Evolutionary conservation across 177 flowering plant genomes (phyloP), one percentile per base, ranked within the genome.

Genomic region (Vitis hybrid): DNA sequence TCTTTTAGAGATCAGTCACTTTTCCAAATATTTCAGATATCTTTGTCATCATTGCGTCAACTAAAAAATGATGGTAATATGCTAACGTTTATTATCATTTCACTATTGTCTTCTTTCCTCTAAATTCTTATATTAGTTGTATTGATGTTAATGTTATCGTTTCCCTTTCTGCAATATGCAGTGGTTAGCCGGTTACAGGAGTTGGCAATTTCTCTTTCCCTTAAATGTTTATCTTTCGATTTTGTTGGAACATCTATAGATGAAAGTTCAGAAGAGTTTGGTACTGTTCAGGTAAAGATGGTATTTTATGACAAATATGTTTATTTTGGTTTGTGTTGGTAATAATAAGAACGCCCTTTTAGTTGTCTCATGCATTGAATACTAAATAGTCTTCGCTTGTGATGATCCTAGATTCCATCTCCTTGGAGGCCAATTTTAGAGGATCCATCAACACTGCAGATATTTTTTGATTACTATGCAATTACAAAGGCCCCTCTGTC

Each of bases 211-310:
- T 87, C 98, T 61, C 94, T 95, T 74, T 68, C 97, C 0, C 82
- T 93, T 10, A 91, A 88, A 77, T 95, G 99, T 77, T 71, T 95
- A 65, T 93, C 98, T 1, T 95, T 85, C 82, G 99, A 95, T 78
- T 95, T 95, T 86, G 98, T 88, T 69, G 99, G 99, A 61, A 91
- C 99, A 67, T 82, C 98, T 16, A 79, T 93, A 73, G 99, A 95
- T 86, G 99, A 95, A 84, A 93, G 97, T 77, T 91, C 98, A 26
- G 99, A 95, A 70, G 99, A 95, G 75, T 91, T 95, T 83, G 99
- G 99, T 73, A 91, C 98, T 69, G 90, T 95, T 48, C 99, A 95
- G 98, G 99, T 93, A 63, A 48, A n/a, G 13, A n/a, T n/a, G 10
- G 16, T 12, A 22, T 26, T 34, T 10, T 4, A 45, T 22, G 10